phyloP scores from a whole-genome alignment of 495 filamentous ascomycete species.

The Amorphotheca resinae region DNA sequence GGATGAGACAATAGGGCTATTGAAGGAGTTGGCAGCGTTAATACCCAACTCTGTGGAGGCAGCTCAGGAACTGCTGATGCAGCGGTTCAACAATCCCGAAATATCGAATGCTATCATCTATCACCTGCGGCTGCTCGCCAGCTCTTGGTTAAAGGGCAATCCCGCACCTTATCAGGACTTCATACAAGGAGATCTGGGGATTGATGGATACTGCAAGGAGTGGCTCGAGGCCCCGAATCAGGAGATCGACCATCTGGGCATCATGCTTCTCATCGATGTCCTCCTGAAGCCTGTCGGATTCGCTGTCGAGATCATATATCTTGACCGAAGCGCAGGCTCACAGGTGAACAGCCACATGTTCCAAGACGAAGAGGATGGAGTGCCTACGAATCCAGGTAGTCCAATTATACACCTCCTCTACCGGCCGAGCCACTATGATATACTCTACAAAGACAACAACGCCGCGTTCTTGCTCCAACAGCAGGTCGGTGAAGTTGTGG shows the following conservation, averaged over 20 bases:
- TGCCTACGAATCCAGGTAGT: constrained; percentile 27
- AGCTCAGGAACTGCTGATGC: constrained; percentile 45
- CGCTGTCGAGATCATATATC: constrained; percentile 75
- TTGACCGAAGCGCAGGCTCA: constrained; percentile 74
- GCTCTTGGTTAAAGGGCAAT: constrained; percentile 74
- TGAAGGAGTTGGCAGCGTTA: constrained; percentile 41
- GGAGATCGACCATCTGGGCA: constrained; percentile 83
- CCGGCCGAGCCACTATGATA: constrained; percentile 80
- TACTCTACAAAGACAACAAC: constrained; percentile 61
- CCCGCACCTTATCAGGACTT: constrained; percentile 56
- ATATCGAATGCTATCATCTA: constrained; percentile 60
- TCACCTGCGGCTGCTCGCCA: constrained; percentile 61
- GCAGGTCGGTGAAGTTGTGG: constrained; percentile 30
- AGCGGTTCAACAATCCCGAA: constrained; percentile 63
- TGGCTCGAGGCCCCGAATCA: constrained; percentile 60
- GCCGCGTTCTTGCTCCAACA: constrained; percentile 30
- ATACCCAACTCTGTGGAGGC: constrained; percentile 39
- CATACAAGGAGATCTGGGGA: constrained; percentile 36
- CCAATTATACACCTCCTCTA: constrained; percentile 41
- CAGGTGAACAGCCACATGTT: constrained; percentile 69
- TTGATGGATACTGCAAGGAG: constrained; percentile 58
- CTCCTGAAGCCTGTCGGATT: constrained; percentile 71
- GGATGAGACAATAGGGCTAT: constrained; percentile 55
- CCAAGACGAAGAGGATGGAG: constrained; percentile 40
- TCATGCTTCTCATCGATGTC: constrained; percentile 64